These are phyloP conservation scores for Pichia sp. DNA, from an alignment of 1,139 yeast species.

Conservation along the genomic window DNA sequence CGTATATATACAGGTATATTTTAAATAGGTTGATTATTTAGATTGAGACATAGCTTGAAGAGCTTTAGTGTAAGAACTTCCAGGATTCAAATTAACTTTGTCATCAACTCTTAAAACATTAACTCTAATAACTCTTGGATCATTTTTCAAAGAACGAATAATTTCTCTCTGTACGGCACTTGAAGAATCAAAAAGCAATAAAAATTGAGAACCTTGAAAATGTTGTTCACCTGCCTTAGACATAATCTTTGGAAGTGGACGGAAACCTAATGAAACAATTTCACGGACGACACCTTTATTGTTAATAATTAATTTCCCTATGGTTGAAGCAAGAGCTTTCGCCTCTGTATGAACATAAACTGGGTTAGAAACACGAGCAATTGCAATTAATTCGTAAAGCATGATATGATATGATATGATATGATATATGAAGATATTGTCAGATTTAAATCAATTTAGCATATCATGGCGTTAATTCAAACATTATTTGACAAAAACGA, in stretches of 20 bases:
- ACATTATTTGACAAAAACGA: too few relatives aligned
- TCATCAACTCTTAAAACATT: constrained; percentile 66
- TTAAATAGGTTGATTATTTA: constrained; percentile 9
- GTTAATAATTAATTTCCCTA: constrained; percentile 75
- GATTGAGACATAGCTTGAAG: constrained; percentile 19
- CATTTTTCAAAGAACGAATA: constrained; percentile 69
- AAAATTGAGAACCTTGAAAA: constrained; percentile 83
- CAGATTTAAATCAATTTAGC: background rate
- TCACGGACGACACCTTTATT: constrained; percentile 91
- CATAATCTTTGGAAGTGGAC: constrained; percentile 72
- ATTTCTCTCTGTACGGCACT: constrained; percentile 83
- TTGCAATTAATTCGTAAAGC: constrained; percentile 88
- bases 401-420: constrained; percentile 42
- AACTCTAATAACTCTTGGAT: constrained; percentile 85
- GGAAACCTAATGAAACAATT: constrained; percentile 71
- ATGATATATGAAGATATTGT: background rate
- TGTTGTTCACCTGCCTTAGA: constrained; percentile 85
- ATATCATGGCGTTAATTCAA: too few relatives aligned
- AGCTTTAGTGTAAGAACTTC: constrained; percentile 45
- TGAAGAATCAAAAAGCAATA: constrained; percentile 81
- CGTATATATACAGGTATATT: constrained; percentile 5
- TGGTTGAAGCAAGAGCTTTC: constrained; percentile 44
- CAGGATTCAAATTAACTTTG: constrained; percentile 44
- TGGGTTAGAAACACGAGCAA: constrained; percentile 70
- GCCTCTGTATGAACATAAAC: constrained; percentile 55